Conservation (phyloP, 1,139 yeast species). For the Blastobotrys aristatus region DNA sequence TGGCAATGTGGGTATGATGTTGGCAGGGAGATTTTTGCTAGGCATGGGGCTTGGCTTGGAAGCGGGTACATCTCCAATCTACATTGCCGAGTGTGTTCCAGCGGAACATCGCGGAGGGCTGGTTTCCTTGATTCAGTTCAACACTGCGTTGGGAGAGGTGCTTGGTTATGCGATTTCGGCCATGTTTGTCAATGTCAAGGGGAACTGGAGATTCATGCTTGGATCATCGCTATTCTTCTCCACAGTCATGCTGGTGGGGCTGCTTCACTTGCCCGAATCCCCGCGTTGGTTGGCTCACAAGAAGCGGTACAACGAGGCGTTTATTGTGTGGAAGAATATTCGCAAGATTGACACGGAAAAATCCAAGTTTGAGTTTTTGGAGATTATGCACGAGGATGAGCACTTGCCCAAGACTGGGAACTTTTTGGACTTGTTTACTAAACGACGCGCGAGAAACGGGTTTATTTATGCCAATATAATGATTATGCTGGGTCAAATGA, state of each 20-base stretch:
- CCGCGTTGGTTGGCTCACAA: constrained; percentile 63
- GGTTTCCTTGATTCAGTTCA: constrained; percentile 54
- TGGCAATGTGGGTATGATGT: constrained; percentile 40
- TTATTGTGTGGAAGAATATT: constrained; percentile 48
- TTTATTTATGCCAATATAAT: constrained; percentile 50
- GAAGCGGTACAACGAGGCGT: constrained; percentile 47
- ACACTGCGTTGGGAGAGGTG: constrained; percentile 55
- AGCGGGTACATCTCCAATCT: constrained; percentile 57
- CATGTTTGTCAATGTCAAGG: constrained; percentile 48
- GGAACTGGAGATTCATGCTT: constrained; percentile 58
- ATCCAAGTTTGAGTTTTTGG: constrained; percentile 49
- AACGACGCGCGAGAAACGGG: constrained; percentile 55
- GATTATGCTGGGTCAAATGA: constrained; percentile 49
- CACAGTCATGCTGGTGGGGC: constrained; percentile 44
- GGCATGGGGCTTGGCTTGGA: constrained; percentile 59
- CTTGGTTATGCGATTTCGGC: constrained; percentile 55
- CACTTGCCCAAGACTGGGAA: constrained; percentile 33
- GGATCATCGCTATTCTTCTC: constrained; percentile 57
- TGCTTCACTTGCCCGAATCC: constrained; percentile 60
- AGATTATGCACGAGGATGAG: constrained; percentile 37
- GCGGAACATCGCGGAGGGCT: constrained; percentile 50
- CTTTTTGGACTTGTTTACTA: constrained; percentile 46
- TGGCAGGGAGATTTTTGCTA: constrained; percentile 52
- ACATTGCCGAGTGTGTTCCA: constrained; percentile 54
- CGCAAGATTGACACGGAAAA: constrained; percentile 41